A percentile compares a stretch with the other conserved stretches of the same genome.
Conservation (phyloP, 2,329 filamentous ascomycete species). For the Pseudofabraea citricarpa region DNA sequence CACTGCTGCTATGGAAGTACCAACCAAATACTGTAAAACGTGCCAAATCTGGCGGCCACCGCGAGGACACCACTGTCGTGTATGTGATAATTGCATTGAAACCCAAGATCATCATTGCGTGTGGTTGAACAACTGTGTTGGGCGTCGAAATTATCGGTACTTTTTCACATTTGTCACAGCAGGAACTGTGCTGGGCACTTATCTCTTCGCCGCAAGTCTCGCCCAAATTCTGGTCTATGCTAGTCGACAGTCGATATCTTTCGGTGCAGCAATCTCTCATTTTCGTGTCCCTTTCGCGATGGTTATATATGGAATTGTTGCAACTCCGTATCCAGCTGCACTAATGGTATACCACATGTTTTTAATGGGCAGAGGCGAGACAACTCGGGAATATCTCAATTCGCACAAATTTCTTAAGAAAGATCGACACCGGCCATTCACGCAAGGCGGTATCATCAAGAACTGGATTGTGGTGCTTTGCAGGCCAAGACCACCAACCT, state of each 20-base stretch:
- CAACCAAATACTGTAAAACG: slow-evolving; percentile 95
- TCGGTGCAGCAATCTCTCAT: slow-evolving; percentile 61
- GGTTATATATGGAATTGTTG: slow-evolving; percentile 75
- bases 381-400: slow-evolving; percentile 92
- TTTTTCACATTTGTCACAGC: slow-evolving; percentile 89
- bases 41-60: slow-evolving; percentile 97
- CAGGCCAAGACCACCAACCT: slow-evolving; percentile 80
- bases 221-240: slow-evolving; percentile 75
- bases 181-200: slow-evolving; percentile 70
- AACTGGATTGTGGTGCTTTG: slow-evolving; percentile 82
- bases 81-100: slow-evolving; percentile 96
- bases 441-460: slow-evolving; percentile 65
- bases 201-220: slow-evolving; percentile 73
- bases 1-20: slow-evolving; percentile 92
- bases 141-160: slow-evolving; percentile 94
- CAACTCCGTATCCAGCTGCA: slow-evolving; percentile 74
- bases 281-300: slow-evolving; percentile 83
- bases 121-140: slow-evolving; percentile 98
- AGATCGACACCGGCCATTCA: slow-evolving; percentile 88
- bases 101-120: slow-evolving; percentile 98
- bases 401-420: slow-evolving; percentile 91
- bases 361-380: slow-evolving; percentile 86
- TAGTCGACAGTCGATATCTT: slow-evolving; percentile 57
- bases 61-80: slow-evolving; percentile 89
- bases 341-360: slow-evolving; percentile 88